These are phyloP conservation scores for Sordaria brevicollis DNA, from an alignment of 495 filamentous ascomycete species.

Conservation along the genomic window DNA sequence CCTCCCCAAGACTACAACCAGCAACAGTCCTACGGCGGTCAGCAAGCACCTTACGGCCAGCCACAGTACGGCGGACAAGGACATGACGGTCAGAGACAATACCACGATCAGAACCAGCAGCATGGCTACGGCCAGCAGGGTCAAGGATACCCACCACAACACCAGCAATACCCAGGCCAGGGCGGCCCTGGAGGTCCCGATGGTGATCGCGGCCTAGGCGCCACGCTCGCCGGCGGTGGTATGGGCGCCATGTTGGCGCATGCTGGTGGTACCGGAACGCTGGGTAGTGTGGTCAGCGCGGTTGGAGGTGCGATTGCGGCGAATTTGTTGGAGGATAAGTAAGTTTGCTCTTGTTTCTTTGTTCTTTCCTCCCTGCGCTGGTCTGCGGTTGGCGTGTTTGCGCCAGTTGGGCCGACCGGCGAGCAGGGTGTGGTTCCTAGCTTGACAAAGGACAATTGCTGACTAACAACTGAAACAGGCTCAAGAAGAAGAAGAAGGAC, in stretches of 20 bases:
- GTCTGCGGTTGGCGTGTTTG: neutral
- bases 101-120: neutral
- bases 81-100: neutral
- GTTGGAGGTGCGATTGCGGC: neutral
- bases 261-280: neutral
- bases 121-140: neutral
- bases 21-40: neutral
- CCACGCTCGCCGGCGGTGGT: neutral
- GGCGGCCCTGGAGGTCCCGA: neutral
- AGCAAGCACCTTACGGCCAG: neutral
- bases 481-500: neutral
- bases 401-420: neutral
- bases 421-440: neutral
- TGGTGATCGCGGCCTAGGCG: neutral
- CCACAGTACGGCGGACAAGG: neutral
- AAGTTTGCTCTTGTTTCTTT: neutral
- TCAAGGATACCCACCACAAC: neutral
- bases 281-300: neutral
- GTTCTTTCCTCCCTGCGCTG: neutral
- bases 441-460: neutral
- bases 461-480: neutral
- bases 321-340: neutral
- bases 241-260: neutral
- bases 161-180: neutral
- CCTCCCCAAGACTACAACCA: neutral